phyloP scores from a whole-genome alignment of 2,329 filamentous ascomycete genomes.

The Alternaria incomplexa region DNA sequence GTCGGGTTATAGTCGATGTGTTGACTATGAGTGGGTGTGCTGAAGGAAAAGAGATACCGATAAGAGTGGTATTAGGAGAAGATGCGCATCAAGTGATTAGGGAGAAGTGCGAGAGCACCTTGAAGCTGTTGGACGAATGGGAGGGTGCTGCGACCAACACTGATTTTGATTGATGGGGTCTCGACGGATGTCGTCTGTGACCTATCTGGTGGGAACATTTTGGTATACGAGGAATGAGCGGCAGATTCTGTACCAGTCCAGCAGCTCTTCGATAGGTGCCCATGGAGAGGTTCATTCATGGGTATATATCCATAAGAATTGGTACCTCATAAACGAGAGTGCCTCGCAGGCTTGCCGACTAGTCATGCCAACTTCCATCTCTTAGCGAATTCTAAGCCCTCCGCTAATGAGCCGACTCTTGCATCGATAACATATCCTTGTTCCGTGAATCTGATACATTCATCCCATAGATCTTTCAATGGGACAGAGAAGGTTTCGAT shows the following conservation, averaged over 20 bases:
- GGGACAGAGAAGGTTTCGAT: constrained; percentile 79
- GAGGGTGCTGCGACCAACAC: constrained; percentile 31
- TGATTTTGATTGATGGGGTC: constrained; percentile 13
- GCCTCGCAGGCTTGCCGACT: background rate
- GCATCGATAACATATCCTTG: constrained; percentile 82
- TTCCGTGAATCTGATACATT: constrained; percentile 69
- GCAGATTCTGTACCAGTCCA: background rate
- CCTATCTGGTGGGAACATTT: background rate
- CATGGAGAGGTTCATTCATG: background rate
- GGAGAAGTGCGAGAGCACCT: constrained; percentile 24
- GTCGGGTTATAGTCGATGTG: constrained; percentile 61
- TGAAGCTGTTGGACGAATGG: constrained; percentile 44
- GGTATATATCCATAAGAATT: no score
- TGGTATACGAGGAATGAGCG: background rate
- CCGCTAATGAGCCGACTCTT: constrained; percentile 76
- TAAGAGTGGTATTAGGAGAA: constrained; percentile 60
- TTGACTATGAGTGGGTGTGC: constrained; percentile 59
- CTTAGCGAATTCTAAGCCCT: constrained; percentile 77
- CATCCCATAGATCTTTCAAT: constrained; percentile 67
- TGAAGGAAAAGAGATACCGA: constrained; percentile 58
- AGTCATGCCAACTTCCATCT: constrained; percentile 42
- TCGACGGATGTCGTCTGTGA: background rate
- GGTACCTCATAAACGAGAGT: background rate
- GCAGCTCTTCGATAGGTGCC: background rate
- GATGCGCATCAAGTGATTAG: constrained; percentile 17